phyloP scores from a whole-genome alignment of 2,329 filamentous ascomycete genomes.

The Botryotinia narcissicola region DNA sequence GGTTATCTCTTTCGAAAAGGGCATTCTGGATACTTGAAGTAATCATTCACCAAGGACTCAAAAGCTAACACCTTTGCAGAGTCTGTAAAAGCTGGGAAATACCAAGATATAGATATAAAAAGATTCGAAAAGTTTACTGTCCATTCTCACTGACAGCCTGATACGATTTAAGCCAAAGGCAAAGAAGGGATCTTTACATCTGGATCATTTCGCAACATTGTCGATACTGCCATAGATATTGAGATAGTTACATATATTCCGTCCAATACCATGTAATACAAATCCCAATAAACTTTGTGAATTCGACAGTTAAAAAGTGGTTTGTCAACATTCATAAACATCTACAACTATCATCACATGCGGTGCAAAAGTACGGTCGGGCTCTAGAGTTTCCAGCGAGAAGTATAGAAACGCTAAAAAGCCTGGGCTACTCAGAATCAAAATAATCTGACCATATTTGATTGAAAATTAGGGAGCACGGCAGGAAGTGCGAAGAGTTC shows the following conservation, averaged over 20 bases:
- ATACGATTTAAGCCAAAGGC: background rate
- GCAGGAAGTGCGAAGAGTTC: background rate
- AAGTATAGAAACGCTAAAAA: background rate
- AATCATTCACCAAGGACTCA: background rate
- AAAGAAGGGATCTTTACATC: background rate
- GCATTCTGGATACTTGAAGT: fast-evolving
- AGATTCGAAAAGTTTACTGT: background rate
- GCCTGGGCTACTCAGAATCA: background rate
- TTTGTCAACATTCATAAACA: background rate
- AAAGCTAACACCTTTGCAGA: too few relatives aligned
- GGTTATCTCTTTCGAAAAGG: fast-evolving
- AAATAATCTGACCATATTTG: background rate
- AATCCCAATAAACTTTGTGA: background rate
- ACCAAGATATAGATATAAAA: background rate
- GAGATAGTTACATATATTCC: background rate
- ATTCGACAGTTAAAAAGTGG: background rate
- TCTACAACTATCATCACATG: fast-evolving
- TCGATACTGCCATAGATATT: background rate
- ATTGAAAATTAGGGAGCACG: too few relatives aligned
- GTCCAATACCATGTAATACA: background rate
- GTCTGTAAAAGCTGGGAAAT: fast-evolving
- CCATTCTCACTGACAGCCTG: background rate
- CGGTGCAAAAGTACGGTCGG: fast-evolving
- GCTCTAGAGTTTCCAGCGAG: background rate
- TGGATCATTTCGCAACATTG: background rate